These are phyloP conservation scores for Pseudocercospora eumusae DNA, from an alignment of 2,329 filamentous ascomycete species.

Conservation along the genomic window DNA sequence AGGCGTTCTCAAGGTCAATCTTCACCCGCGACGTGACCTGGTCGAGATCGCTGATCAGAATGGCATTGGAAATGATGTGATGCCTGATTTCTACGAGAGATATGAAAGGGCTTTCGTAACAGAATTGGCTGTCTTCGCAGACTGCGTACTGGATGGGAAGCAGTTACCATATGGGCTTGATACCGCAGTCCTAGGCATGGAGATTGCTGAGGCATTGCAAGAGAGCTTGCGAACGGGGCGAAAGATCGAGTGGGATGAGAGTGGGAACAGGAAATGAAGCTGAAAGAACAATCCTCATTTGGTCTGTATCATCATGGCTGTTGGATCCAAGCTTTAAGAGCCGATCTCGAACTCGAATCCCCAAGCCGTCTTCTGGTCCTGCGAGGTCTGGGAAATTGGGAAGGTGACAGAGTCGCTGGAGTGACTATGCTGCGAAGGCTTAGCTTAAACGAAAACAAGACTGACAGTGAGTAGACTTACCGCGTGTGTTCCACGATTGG, in stretches of 20 bases:
- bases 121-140: slow-evolving; percentile 47
- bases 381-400: slow-evolving; percentile 41
- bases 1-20: slow-evolving; percentile 43
- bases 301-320: not conserved
- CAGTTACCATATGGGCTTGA: slow-evolving; percentile 43
- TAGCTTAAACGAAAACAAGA: slow-evolving; percentile 8
- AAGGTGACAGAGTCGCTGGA: slow-evolving; percentile 42
- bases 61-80: slow-evolving; percentile 44
- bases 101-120: slow-evolving; percentile 46
- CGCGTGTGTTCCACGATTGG: slow-evolving; percentile 35
- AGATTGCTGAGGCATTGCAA: slow-evolving; percentile 55
- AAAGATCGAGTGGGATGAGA: slow-evolving; percentile 53
- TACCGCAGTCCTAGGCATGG: slow-evolving; percentile 43
- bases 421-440: slow-evolving; percentile 37
- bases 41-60: slow-evolving; percentile 40
- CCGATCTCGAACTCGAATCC: not conserved
- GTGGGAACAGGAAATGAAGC: slow-evolving; percentile 19
- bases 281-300: not conserved
- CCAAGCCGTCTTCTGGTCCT: slow-evolving; percentile 38
- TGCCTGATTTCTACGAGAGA: slow-evolving; percentile 44
- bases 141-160: slow-evolving; percentile 41
- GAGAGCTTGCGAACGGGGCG: slow-evolving; percentile 57
- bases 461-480: not conserved
- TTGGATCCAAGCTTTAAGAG: not conserved
- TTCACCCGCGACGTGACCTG: slow-evolving; percentile 33